These are phyloP conservation scores for Neurospora terricola DNA, from an alignment of 495 filamentous ascomycete species.

Conservation along the genomic window DNA sequence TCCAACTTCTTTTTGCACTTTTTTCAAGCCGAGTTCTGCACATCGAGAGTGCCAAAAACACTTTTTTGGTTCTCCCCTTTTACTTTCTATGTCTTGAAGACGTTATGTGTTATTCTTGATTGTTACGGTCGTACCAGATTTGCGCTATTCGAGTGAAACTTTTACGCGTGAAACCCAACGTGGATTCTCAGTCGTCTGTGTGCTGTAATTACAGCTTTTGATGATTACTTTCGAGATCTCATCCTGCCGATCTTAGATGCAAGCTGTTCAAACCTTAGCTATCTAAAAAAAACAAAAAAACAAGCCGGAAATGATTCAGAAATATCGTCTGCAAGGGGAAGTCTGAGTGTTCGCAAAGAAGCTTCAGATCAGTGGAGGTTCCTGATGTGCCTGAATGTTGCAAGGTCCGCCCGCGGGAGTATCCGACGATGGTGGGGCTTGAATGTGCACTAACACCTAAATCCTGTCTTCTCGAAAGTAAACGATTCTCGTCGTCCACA, in stretches of 20 bases:
- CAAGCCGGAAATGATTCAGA: not conserved
- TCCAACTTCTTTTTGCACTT: not conserved
- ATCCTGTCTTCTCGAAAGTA: not conserved
- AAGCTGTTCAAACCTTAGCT: not conserved
- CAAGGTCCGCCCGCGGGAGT: not conserved
- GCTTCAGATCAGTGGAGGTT: not conserved
- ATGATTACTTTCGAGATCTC: not conserved
- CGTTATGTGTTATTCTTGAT: too few species aligned
- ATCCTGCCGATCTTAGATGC: too few species aligned
- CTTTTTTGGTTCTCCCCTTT: not conserved
- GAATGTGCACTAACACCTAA: not conserved
- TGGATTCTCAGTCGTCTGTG: not conserved
- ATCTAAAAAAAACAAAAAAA: too few species aligned
- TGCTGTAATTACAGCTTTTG: not conserved
- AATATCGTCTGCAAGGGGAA: not conserved
- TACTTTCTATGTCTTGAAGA: too few species aligned
- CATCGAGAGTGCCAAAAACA: not conserved
- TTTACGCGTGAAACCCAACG: not conserved
- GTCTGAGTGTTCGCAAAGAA: not conserved
- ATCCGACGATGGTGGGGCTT: not conserved
- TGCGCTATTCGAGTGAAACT: too few species aligned
- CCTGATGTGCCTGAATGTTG: not conserved
- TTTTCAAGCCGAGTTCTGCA: not conserved
- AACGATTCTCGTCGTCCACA: not conserved
- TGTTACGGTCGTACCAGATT: not conserved